Base-by-base conservation (phyloP, 148 eudicot genomes). In the Camellia sinensis region DNA sequence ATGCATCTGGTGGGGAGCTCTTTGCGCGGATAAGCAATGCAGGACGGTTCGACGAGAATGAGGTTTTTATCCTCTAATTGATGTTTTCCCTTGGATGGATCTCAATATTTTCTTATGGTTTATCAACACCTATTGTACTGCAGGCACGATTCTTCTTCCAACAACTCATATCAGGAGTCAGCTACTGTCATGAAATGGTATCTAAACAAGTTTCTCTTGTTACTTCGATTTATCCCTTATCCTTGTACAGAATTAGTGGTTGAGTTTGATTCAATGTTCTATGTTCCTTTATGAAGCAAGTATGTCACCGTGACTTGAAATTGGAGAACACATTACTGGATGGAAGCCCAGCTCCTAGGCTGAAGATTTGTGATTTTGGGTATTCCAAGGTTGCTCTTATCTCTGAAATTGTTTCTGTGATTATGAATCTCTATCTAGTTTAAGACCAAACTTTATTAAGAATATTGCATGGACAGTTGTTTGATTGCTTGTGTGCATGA, bases 171-270 rank as follows among this genome's bases (percentile, higher is more conserved):
- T 94, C 98, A 43, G 98, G 98, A 50, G 98, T 94, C 87, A 91
- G 97, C 91, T 94, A 94, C 79, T 94, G 98, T 86, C 98, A 94
- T 86, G 82, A 88, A n/a, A 94, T 94, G 98, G 98, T 94, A 94
- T 67, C 59, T 53, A 41, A 48, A 56, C 45, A 22, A 79, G 48
- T 48, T 78, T 62, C 62, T 8, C 37, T 12, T 13, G 40, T 67
- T 71, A 18, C 2, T 76, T 10, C n/a, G 41, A 22, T 72, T 53
- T 66, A 61, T 71, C 7, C 67, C 14, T 76, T 62, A 5, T 29
- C 37, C 37, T 29, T 7, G n/a, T n/a, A 41, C 65, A 71, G 54
- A 48, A 9, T 52, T 74, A 9, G 22, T 29, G 69, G 1, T 40
- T 17, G 17, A 52, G 48, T 67, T 73, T 8, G 63, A 56, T 3